Evolutionary conservation across 192 early-diverging fungal species (phyloP).

Genomic region (Gaertneriomyces semiglobifer): DNA sequence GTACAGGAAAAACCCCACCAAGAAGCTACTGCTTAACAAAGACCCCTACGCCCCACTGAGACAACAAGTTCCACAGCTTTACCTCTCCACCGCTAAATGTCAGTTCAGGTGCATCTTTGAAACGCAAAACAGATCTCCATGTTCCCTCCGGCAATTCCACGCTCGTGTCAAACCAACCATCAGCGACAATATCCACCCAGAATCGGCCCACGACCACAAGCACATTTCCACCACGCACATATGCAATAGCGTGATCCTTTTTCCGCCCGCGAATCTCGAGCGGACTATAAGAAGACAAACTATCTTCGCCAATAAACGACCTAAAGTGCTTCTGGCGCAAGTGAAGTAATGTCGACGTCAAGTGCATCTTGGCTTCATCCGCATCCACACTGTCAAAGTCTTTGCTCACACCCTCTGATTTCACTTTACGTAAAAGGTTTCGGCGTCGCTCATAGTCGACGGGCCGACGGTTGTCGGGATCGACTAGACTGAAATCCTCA

Average conservation of each 20-base stretch:
- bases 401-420: constrained; percentile 9
- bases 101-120: background rate
- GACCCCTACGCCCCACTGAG: constrained; percentile 13
- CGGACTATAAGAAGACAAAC: constrained; percentile 15
- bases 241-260: constrained; percentile 16
- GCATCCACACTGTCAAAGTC: constrained; percentile 11
- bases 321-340: constrained; percentile 16
- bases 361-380: constrained; percentile 19
- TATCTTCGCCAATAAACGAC: constrained; percentile 19
- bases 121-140: constrained; percentile 20
- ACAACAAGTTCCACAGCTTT: constrained; percentile 8
- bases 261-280: constrained; percentile 1
- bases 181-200: constrained; percentile 11
- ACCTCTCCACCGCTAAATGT: constrained; percentile 4
- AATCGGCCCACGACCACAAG: constrained; percentile 20
- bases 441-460: constrained; percentile 20
- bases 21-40: constrained; percentile 9
- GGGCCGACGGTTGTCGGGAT: constrained; percentile 30
- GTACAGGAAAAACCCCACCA: too few species aligned
- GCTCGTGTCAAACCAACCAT: constrained; percentile 1
- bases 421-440: background rate
- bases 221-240: constrained; percentile 11
- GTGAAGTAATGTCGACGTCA: constrained; percentile 17
- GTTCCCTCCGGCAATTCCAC: constrained; percentile 15
- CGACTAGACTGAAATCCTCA: constrained; percentile 25